A percentile compares a stretch with the other conserved stretches of the same genome.
Evolutionary conservation across 352 stramenopile species (phyloP).

Genomic region (Blastocystis sp.): DNA sequence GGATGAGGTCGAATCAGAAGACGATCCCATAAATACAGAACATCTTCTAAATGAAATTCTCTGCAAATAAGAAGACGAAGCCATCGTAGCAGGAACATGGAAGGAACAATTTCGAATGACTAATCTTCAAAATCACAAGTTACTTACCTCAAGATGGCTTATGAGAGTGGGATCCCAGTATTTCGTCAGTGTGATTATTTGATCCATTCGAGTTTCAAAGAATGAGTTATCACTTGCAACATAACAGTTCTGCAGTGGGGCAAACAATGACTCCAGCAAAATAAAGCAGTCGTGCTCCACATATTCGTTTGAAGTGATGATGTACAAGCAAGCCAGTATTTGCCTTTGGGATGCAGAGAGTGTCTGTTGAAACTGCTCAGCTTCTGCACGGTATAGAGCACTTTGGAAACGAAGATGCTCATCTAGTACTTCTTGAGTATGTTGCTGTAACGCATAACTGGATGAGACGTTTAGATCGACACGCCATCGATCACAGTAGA

Average conservation of each 20-base stretch:
- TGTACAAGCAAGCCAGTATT: neutral
- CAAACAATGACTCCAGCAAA: neutral
- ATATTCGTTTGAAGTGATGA: neutral
- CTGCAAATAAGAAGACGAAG: neutral
- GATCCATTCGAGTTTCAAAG: neutral
- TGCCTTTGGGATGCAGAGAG: neutral
- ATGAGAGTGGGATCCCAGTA: neutral
- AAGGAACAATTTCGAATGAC: neutral
- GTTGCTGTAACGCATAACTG: neutral
- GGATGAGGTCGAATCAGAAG: neutral
- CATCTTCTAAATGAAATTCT: neutral
- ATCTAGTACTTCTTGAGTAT: constrained; percentile 27
- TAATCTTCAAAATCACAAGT: neutral
- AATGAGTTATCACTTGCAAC: neutral
- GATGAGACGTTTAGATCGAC: neutral
- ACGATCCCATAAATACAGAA: neutral
- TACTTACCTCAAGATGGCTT: neutral
- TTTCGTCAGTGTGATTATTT: neutral
- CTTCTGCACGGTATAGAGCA: neutral
- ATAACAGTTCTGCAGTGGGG: neutral
- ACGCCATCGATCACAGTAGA: constrained; percentile 36
- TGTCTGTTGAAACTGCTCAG: neutral
- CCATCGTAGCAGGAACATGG: neutral
- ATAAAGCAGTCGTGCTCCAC: constrained; percentile 46
- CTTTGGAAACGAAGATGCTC: neutral